Percentiles rank a stretch among this genome's conserved stretches.
phyloP scores from a whole-genome alignment of 202 grass and related monocot species.

The Carex arenaria region DNA sequence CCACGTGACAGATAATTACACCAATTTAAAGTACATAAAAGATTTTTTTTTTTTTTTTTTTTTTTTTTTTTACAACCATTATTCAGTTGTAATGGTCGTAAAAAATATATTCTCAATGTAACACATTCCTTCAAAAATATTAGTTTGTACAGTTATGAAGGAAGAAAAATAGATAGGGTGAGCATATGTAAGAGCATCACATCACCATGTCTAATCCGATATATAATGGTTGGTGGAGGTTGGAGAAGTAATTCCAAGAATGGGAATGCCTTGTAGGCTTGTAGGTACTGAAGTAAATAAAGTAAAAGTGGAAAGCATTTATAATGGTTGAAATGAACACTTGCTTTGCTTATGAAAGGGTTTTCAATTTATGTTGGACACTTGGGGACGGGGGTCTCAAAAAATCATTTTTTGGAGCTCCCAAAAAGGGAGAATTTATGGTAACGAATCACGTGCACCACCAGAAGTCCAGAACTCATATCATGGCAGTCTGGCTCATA shows the following conservation, averaged over 20 bases:
- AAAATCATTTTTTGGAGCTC: not conserved
- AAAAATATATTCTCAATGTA: not conserved
- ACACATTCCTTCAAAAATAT: not conserved
- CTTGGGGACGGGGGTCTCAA: not conserved
- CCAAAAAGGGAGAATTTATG: not conserved
- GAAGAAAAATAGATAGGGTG: not conserved
- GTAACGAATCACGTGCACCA: not conserved
- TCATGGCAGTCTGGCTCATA: not conserved
- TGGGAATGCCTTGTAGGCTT: not conserved
- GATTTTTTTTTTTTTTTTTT: too few relatives aligned
- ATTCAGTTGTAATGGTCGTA: not conserved
- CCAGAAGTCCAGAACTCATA: not conserved
- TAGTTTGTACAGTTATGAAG: not conserved
- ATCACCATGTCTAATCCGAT: conserved; percentile 19
- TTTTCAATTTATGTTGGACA: not conserved
- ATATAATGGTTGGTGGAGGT: conserved; percentile 8
- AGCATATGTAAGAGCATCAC: conserved; percentile 11
- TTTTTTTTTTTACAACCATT: not conserved
- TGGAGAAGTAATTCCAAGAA: conserved; percentile 3
- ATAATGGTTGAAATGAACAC: conserved; percentile 17
- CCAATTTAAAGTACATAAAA: not conserved
- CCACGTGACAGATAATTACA: not conserved
- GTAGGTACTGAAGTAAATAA: not conserved
- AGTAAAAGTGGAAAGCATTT: conserved; percentile 12
- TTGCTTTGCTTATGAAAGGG: conserved; percentile 7